A percentile compares a stretch with the other conserved stretches of the same genome.
These are phyloP conservation scores for Colletotrichum liaoningense DNA, from an alignment of 2,329 filamentous ascomycete genomes.

Conservation along the genomic window DNA sequence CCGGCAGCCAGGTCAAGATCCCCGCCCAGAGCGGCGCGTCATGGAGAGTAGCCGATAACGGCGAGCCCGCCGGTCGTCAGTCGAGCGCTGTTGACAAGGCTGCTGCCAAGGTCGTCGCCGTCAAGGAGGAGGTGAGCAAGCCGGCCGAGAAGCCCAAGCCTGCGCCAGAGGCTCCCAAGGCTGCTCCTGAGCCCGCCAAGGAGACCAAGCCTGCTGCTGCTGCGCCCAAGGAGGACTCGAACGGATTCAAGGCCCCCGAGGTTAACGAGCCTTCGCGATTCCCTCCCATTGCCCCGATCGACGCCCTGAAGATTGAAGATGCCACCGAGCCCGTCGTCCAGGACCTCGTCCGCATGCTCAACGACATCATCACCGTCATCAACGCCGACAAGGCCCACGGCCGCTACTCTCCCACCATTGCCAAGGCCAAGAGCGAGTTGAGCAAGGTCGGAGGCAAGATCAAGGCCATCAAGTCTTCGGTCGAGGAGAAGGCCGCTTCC, in stretches of 20 bases:
- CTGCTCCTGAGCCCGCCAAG: slow-evolving; percentile 43
- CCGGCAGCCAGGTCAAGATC: slow-evolving; percentile 81
- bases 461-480: slow-evolving; percentile 75
- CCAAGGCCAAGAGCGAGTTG: slow-evolving; percentile 88
- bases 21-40: slow-evolving; percentile 87
- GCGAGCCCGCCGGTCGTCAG: slow-evolving; percentile 68
- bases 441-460: slow-evolving; percentile 84
- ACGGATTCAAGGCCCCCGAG: slow-evolving; percentile 66
- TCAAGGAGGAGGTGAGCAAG: slow-evolving; percentile 46
- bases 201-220: slow-evolving; percentile 43
- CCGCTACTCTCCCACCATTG: slow-evolving; percentile 82
- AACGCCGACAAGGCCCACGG: slow-evolving; percentile 85
- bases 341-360: slow-evolving; percentile 93
- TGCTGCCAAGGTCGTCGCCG: slow-evolving; percentile 43
- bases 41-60: slow-evolving; percentile 78
- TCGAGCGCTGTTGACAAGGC: slow-evolving; percentile 64
- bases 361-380: slow-evolving; percentile 93
- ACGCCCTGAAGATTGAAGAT: slow-evolving; percentile 79
- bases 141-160: slow-evolving; percentile 39
- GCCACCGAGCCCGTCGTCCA: slow-evolving; percentile 90
- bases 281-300: slow-evolving; percentile 76
- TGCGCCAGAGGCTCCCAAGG: slow-evolving; percentile 5
- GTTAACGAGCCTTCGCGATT: slow-evolving; percentile 74
- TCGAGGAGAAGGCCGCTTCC: slow-evolving; percentile 77
- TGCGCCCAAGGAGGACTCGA: slow-evolving; percentile 43